A percentile compares a stretch with the other conserved stretches of the same genome.
Conservation (phyloP, 768 basidiomycete genomes). For the Stropharia rugosoannulata region DNA sequence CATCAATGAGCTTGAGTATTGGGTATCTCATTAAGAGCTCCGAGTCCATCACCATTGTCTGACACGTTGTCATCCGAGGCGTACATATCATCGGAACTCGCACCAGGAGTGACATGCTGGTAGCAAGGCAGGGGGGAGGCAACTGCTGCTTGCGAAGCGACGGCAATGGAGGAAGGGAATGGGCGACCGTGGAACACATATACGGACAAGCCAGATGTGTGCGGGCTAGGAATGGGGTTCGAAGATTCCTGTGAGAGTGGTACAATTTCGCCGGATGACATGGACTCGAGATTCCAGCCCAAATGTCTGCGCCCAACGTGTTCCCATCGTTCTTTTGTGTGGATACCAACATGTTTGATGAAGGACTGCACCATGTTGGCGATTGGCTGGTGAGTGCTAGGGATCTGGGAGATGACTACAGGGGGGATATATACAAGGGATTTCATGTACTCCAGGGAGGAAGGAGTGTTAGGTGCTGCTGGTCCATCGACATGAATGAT, state of each 20-base stretch:
- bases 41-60: too few species aligned
- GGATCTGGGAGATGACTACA: neutral
- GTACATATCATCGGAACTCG: too few species aligned
- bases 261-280: neutral
- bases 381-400: neutral
- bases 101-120: too few species aligned
- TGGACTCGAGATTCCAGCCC: neutral
- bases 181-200: too few species aligned
- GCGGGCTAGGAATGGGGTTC: neutral
- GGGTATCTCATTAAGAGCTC: too few species aligned
- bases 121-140: too few species aligned
- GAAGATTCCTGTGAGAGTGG: neutral
- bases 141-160: too few species aligned
- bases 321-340: conserved; percentile 27
- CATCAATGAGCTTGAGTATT: too few species aligned
- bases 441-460: conserved; percentile 4
- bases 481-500: conserved; percentile 1
- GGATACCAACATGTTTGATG: conserved; percentile 22
- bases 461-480: conserved; percentile 6
- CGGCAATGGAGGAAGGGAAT: too few species aligned
- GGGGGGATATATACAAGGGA: conserved; percentile 5
- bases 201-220: too few species aligned
- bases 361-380: conserved; percentile 1
- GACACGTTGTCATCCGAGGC: too few species aligned
- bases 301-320: neutral